A percentile compares a stretch with the other conserved stretches of the same genome.
Evolutionary conservation across 495 filamentous ascomycete genomes (phyloP).

Genomic region (Neurospora sp.): DNA sequence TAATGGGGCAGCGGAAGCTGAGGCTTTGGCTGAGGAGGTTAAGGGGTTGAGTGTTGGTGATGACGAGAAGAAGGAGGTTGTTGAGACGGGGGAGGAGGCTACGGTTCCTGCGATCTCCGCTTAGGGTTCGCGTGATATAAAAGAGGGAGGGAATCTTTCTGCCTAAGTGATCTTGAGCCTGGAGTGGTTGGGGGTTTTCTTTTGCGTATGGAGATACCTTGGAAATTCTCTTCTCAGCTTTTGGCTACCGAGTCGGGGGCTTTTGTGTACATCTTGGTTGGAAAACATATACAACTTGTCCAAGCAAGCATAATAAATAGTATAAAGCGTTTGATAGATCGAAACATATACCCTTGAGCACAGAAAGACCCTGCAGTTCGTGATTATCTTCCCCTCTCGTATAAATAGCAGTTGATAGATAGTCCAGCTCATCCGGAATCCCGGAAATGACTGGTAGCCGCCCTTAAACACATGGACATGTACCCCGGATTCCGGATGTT

Average conservation of each 20-base stretch:
- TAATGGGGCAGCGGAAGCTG: neutral
- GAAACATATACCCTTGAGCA: neutral
- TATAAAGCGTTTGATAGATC: neutral
- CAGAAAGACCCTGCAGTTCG: neutral
- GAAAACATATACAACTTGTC: neutral
- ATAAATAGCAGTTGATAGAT: neutral
- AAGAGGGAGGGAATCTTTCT: neutral
- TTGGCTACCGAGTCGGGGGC: neutral
- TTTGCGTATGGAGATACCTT: neutral
- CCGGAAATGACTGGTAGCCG: neutral
- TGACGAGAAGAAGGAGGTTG: slow-evolving; percentile 14
- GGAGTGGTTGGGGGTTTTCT: no score
- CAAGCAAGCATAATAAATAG: neutral
- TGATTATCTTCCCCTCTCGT: neutral
- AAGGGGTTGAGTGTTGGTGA: slow-evolving; percentile 2
- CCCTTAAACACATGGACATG: neutral
- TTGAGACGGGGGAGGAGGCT: slow-evolving; percentile 1
- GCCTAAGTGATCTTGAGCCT: slow-evolving; percentile 33
- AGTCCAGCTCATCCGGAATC: neutral
- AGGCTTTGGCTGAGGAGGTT: slow-evolving; percentile 5
- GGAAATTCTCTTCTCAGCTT: neutral
- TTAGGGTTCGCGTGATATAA: neutral
- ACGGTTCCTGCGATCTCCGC: neutral
- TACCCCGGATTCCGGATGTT: neutral
- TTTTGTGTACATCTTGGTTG: neutral